phyloP scores from a whole-genome alignment of 2,329 filamentous ascomycete genomes.

The Colletotrichum camelliae region DNA sequence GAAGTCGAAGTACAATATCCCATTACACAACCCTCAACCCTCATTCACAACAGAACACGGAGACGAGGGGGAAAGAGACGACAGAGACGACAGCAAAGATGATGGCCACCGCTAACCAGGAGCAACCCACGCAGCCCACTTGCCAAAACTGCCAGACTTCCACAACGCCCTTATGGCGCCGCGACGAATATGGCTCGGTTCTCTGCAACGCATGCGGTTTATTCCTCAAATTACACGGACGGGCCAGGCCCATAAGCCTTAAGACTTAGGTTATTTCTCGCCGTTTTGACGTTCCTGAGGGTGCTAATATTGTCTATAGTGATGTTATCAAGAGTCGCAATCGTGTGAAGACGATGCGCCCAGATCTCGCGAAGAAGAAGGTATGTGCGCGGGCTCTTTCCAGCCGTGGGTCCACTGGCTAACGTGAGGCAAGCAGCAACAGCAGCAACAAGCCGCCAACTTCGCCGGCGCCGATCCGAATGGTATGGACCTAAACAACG shows the following conservation, averaged over 20 bases:
- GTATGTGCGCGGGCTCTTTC: conserved; percentile 48
- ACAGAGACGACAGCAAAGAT: conserved; percentile 29
- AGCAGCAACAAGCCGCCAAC: conserved; percentile 42
- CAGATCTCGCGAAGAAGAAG: conserved; percentile 85
- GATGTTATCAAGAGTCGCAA: conserved; percentile 99
- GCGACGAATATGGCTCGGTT: conserved; percentile 93
- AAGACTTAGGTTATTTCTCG: no score
- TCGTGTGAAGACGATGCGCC: conserved; percentile 85
- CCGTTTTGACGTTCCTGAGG: no score
- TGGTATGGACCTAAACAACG: conserved; percentile 61
- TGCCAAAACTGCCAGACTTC: conserved; percentile 97
- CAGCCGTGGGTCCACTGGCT: background rate
- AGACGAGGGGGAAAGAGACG: background rate
- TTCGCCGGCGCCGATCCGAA: conserved; percentile 55
- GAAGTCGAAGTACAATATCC: background rate
- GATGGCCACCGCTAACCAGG: conserved; percentile 61
- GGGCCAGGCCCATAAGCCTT: no score
- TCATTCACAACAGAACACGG: background rate
- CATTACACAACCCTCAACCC: background rate
- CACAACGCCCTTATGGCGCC: conserved; percentile 94
- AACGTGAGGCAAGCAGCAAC: conserved; percentile 33
- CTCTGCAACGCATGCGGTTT: conserved; percentile 98
- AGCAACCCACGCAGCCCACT: conserved; percentile 79
- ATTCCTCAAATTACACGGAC: conserved; percentile 93
- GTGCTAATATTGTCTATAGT: no score